Base-by-base conservation (phyloP, 768 basidiomycete genomes). In the Amanita phalloides region DNA sequence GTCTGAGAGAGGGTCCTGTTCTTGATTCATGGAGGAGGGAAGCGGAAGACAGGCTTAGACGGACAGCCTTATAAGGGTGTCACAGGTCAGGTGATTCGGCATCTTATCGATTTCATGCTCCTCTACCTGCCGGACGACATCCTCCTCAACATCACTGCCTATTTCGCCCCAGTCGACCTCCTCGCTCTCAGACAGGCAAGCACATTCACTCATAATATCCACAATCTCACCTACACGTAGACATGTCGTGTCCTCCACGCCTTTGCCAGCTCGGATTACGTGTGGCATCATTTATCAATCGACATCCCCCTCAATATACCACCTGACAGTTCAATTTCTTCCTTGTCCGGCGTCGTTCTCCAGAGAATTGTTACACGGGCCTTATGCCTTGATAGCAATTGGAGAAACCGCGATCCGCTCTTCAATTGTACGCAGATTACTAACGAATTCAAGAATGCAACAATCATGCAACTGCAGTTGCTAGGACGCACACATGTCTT, bases 1-100 rank as follows among this genome's bases (percentile, higher is more conserved):
- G 69, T 90, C 87, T 36, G 86, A 89, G 55, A 79, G 65, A 55
- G 66, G 77, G 62, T 84, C 85, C 57, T 74, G 62, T 63, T 87
- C 86, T 49, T 60, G 65, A 60, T 64, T 64, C 66, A 70, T 68
- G 41, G 53, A 47, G 44, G 47, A 51, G 21, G 28, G 43, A 35
- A 44, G 47, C 9, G 49, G 35, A 33, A 51, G 28, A 39, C 30
- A 39, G 10, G 26, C 20, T 4, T 25, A 43, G 44, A 21, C 23
- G 51, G 38, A 7, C 43, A 14, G 43, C 51, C 43, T 52, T 52
- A 45, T 45, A 52, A 52, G 44, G 51, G 51, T 52, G 51, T 52
- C 51, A 52, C 43, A 26, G 43, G 51, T 52, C 53, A 48, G 53
- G 48, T 48, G 48, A 53, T 37, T 36, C 17, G 32, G 38, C 36